Percentiles rank a stretch among this genome's conserved stretches.
These are phyloP conservation scores for Candida tetrigidarum DNA, from an alignment of 1,139 yeast species.

Conservation along the genomic window DNA sequence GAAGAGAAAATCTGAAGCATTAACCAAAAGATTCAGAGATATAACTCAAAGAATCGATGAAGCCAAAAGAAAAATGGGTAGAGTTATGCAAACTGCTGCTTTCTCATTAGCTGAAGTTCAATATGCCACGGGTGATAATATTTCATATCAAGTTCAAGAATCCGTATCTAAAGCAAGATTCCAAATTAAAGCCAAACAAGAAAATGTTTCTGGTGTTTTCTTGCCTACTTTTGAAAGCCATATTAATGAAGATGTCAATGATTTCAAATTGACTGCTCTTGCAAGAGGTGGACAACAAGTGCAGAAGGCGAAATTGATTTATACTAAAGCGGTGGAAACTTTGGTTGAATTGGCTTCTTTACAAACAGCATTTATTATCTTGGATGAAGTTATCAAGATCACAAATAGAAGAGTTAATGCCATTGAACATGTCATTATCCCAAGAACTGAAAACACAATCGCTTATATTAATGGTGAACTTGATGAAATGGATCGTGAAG, in stretches of 20 bases:
- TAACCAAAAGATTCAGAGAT: slow-evolving; percentile 94
- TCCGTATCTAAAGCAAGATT: slow-evolving; percentile 90
- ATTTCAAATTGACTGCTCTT: slow-evolving; percentile 93
- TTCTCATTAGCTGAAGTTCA: slow-evolving; percentile 97
- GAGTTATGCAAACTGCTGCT: slow-evolving; percentile 98
- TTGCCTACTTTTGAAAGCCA: slow-evolving; percentile 91
- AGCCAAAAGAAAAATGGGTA: slow-evolving; percentile 96
- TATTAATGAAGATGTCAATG: slow-evolving; percentile 84
- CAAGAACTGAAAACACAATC: slow-evolving; percentile 96
- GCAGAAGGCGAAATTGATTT: slow-evolving; percentile 90
- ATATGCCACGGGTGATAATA: slow-evolving; percentile 95
- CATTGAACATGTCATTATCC: slow-evolving; percentile 97
- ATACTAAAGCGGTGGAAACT: slow-evolving; percentile 94
- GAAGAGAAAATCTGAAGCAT: slow-evolving; percentile 95
- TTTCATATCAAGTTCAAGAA: slow-evolving; percentile 94
- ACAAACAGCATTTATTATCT: slow-evolving; percentile 93
- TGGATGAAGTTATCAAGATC: slow-evolving; percentile 97
- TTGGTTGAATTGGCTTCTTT: slow-evolving; percentile 93
- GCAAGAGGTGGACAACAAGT: slow-evolving; percentile 99
- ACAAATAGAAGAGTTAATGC: slow-evolving; percentile 99
- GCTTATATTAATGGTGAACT: slow-evolving; percentile 91
- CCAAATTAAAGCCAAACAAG: slow-evolving; percentile 90
- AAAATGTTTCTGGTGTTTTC: slow-evolving; percentile 94
- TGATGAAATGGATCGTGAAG: slow-evolving; percentile 98
- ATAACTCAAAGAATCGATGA: slow-evolving; percentile 94